These are phyloP conservation scores for Aspergillus hancockii DNA, from an alignment of 495 filamentous ascomycete species.

Conservation along the genomic window DNA sequence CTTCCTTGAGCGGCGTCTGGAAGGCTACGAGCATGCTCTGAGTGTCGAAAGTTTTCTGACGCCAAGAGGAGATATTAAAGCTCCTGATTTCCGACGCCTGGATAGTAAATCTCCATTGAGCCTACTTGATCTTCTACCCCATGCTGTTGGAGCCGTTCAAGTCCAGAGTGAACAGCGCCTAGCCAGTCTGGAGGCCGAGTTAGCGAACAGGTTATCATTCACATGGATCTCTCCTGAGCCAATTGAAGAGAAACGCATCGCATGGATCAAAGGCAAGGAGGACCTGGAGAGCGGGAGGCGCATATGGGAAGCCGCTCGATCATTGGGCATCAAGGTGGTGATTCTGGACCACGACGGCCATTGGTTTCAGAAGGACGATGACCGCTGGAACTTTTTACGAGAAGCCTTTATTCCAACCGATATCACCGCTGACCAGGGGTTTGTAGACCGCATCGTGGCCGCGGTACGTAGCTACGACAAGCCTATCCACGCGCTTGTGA, in stretches of 20 bases:
- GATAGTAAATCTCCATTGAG: not conserved
- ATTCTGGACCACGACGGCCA: constrained; percentile 48
- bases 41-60: not conserved
- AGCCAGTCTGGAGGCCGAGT: not conserved
- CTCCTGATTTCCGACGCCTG: not conserved
- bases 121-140: not conserved
- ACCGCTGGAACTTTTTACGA: constrained; percentile 26
- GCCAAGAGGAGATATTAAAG: not conserved
- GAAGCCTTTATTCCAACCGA: constrained; percentile 30
- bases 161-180: not conserved
- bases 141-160: not conserved
- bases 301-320: constrained; percentile 32
- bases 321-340: constrained; percentile 46
- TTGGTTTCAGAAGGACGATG: constrained; percentile 39
- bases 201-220: constrained; percentile 7
- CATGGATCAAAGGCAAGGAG: constrained; percentile 2
- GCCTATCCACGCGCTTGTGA: constrained; percentile 8
- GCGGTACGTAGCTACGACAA: not conserved
- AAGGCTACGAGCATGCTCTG: not conserved
- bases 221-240: not conserved
- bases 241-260: not conserved
- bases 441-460: not conserved
- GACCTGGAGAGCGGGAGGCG: not conserved
- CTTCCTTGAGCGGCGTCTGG: constrained; percentile 1
- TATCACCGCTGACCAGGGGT: not conserved